Conservation (phyloP, 2,329 filamentous ascomycete genomes). For the Coniella vitis region DNA sequence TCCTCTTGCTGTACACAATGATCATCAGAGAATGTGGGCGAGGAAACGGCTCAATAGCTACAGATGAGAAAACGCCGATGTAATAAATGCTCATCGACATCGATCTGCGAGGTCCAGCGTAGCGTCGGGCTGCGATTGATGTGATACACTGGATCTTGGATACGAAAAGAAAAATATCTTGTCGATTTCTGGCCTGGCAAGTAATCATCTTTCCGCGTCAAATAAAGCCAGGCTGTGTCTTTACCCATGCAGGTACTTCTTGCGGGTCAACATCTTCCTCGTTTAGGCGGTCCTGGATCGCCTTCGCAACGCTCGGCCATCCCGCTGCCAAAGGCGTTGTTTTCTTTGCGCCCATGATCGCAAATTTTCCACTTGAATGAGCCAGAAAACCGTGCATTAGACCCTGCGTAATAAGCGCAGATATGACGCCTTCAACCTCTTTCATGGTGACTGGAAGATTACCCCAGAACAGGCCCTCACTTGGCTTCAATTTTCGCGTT, state of each 20-base stretch:
- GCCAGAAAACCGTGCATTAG: conserved; percentile 79
- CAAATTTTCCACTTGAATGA: conserved; percentile 69
- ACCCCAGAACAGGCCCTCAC: conserved; percentile 57
- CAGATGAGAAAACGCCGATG: no score
- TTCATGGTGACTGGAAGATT: conserved; percentile 52
- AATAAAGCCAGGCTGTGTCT: conserved; percentile 19
- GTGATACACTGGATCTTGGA: no score
- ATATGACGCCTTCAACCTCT: conserved; percentile 71
- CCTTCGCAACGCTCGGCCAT: conserved; percentile 69
- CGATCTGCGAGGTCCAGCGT: no score
- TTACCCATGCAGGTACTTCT: conserved; percentile 72
- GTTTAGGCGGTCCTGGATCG: conserved; percentile 54
- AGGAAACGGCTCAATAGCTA: no score
- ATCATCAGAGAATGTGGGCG: no score
- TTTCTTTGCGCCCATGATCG: conserved; percentile 70
- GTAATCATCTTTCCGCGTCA: background rate
- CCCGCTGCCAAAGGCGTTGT: conserved; percentile 60
- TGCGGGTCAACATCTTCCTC: conserved; percentile 54
- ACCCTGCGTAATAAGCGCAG: conserved; percentile 71
- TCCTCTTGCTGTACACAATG: no score
- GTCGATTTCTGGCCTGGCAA: background rate
- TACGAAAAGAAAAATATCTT: no score
- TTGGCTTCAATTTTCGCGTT: conserved; percentile 43
- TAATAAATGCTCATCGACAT: no score
- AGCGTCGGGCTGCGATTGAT: no score